phyloP scores from a whole-genome alignment of 768 basidiomycete species.

The Sarcodon sp. region DNA sequence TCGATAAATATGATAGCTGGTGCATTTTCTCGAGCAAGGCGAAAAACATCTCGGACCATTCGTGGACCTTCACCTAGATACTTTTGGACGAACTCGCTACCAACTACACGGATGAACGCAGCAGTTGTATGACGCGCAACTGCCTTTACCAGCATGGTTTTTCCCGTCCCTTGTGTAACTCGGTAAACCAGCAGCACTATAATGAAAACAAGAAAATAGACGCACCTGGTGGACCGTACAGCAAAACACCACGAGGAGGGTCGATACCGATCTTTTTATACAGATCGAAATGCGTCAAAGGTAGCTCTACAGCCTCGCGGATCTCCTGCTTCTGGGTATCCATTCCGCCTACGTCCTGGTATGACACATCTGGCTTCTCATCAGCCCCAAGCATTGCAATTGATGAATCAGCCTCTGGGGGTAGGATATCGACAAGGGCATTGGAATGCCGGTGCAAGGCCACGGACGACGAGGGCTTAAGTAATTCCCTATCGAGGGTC shows the following conservation, averaged over 20 bases:
- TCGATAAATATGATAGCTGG: constrained; percentile 99
- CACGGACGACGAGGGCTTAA: constrained; percentile 95
- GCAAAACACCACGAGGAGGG: constrained; percentile 90
- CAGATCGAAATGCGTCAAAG: constrained; percentile 91
- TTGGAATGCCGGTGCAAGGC: constrained; percentile 99
- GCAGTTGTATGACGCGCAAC: constrained; percentile 97
- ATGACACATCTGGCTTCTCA: constrained; percentile 90
- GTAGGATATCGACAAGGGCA: constrained; percentile 94
- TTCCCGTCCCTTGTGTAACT: constrained; percentile 71
- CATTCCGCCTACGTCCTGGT: constrained; percentile 94
- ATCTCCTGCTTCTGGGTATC: constrained; percentile 99
- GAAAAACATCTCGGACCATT: constrained; percentile 99
- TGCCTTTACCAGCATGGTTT: constrained; percentile 99
- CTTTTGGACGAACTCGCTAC: constrained; percentile 98
- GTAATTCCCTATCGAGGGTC: constrained; percentile 90
- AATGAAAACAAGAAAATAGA: neutral
- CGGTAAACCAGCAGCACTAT: neutral
- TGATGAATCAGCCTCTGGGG: constrained; percentile 95
- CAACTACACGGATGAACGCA: constrained; percentile 95
- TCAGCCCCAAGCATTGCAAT: constrained; percentile 92
- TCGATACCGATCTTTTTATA: constrained; percentile 99
- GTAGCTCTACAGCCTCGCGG: constrained; percentile 93
- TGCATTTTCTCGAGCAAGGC: constrained; percentile 91
- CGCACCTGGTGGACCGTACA: constrained; percentile 93
- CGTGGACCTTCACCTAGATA: constrained; percentile 98